A percentile compares a stretch with the other conserved stretches of the same genome.
Conservation (phyloP, 208 protist species). For the Acanthamoeba divionensis region DNA sequence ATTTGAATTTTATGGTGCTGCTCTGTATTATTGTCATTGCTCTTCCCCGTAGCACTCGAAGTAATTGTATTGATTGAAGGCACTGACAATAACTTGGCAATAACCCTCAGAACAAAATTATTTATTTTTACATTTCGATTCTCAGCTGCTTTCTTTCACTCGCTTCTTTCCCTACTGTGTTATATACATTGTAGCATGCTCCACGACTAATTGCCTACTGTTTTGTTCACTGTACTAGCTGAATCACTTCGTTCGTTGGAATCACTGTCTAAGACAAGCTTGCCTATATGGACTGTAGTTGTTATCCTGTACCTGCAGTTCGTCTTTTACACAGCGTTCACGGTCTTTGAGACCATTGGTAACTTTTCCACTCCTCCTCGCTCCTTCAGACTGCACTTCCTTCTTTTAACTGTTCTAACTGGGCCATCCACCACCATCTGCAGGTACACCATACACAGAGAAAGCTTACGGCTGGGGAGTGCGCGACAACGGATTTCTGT, state of each 20-base stretch:
- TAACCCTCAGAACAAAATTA: too few relatives aligned
- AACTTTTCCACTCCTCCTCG: too few relatives aligned
- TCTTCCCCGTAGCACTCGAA: too few relatives aligned
- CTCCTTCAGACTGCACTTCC: too few relatives aligned
- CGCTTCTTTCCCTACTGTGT: too few relatives aligned
- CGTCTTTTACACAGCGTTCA: conserved; percentile 31
- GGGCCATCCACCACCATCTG: not conserved
- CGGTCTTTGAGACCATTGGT: conserved; percentile 53
- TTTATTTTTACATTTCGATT: not conserved
- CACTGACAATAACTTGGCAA: too few relatives aligned
- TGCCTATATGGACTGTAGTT: not conserved
- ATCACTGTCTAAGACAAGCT: not conserved
- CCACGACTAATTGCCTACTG: too few relatives aligned
- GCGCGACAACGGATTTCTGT: conserved; percentile 10
- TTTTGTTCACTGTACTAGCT: not conserved
- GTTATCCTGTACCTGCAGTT: conserved; percentile 41
- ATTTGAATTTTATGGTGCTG: too few relatives aligned
- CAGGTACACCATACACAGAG: conserved; percentile 43
- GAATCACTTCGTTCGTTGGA: not conserved
- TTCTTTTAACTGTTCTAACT: too few relatives aligned
- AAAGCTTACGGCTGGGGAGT: conserved; percentile 36
- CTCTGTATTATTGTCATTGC: too few relatives aligned
- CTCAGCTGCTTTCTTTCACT: not conserved
- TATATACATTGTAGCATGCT: too few relatives aligned
- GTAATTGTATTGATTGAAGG: too few relatives aligned